Evolutionary conservation across 2,329 filamentous ascomycete genomes (phyloP), one percentile per base, ranked within the genome.

Genomic region (Amylocarpus encephaloides): DNA sequence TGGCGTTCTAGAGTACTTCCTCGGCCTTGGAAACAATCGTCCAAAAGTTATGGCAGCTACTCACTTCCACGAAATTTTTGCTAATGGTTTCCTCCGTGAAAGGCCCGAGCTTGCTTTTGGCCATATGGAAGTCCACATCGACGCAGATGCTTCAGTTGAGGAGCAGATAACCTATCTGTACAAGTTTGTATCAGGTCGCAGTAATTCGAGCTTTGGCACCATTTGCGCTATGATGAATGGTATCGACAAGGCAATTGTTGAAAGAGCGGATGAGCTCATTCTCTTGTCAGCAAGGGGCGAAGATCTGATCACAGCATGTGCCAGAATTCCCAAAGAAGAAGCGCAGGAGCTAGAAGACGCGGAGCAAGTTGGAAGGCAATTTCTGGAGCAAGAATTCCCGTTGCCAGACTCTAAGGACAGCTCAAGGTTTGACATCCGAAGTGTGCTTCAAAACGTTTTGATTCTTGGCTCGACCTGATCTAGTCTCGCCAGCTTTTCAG

Each of bases 171-270:
- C 78, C 0, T 89, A 86, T 61, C 76, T 95, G 1, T 95, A 92
- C 67, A 85, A 81, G 26, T 69, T 85, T n/a, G 62, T 68, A 3
- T 59, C 72, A 2, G 91, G 91, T 0, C 77, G 83, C 49, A 92
- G 84, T 59, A 80, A 73, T 6, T 85, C 86, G 12, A 96, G 90
- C 63, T 94, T 95, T 62, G 93, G 93, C 0, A 87, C 83, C 26
- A 78, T 79, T 67, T 97, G 93, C 64, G 93, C 93, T 26, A 82
- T 83, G 3, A 79, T 95, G 67, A 96, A 95, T 61, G 91, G 91
- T 1, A 82, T 98, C 12, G 83, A 88, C 29, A 63, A 70, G 15
- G 74, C 77, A 5, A 79, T 97, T 9, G 77, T 96, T 6, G 71
- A 84, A 13, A 80, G 91, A 49, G 90, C 92, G 0, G 84, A 89